Evolutionary conservation across 2,329 filamentous ascomycete species (phyloP).

Genomic region (Myriosclerotinia duriaeana): DNA sequence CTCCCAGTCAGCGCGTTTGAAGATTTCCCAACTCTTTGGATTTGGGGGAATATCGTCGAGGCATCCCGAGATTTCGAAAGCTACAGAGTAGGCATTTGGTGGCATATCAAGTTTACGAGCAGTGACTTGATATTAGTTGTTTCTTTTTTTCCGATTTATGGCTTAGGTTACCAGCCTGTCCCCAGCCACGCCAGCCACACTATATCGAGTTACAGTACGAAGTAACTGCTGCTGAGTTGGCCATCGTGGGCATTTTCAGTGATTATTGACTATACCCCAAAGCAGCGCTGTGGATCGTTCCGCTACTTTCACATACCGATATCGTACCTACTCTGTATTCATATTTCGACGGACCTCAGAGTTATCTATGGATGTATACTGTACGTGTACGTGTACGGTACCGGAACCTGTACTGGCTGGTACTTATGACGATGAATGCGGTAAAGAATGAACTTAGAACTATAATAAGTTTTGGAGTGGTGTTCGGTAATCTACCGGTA

Average conservation of each 20-base stretch:
- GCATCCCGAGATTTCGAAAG: too few relatives aligned
- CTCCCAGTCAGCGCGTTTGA: not conserved
- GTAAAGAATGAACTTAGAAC: not conserved
- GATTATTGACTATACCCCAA: too few relatives aligned
- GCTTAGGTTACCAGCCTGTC: not conserved
- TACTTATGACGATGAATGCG: not conserved
- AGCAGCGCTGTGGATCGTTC: conserved; percentile 1
- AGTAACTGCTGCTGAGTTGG: not conserved
- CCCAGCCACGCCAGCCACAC: not conserved
- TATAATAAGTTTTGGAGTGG: too few relatives aligned
- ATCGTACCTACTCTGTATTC: too few relatives aligned
- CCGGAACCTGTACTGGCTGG: too few relatives aligned
- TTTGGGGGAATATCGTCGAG: not conserved
- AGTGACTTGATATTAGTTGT: not conserved
- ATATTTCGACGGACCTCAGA: too few relatives aligned
- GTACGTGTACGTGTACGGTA: too few relatives aligned
- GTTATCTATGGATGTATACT: too few relatives aligned
- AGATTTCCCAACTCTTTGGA: not conserved
- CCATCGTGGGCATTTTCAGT: not conserved
- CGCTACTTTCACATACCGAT: not conserved
- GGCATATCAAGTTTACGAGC: too few relatives aligned
- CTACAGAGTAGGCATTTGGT: too few relatives aligned
- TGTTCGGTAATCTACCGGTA: not conserved
- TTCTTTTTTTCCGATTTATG: too few relatives aligned
- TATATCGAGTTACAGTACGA: too few relatives aligned